Conservation (phyloP, 2,329 filamentous ascomycete genomes). For the Sporothrix variecibatus region DNA sequence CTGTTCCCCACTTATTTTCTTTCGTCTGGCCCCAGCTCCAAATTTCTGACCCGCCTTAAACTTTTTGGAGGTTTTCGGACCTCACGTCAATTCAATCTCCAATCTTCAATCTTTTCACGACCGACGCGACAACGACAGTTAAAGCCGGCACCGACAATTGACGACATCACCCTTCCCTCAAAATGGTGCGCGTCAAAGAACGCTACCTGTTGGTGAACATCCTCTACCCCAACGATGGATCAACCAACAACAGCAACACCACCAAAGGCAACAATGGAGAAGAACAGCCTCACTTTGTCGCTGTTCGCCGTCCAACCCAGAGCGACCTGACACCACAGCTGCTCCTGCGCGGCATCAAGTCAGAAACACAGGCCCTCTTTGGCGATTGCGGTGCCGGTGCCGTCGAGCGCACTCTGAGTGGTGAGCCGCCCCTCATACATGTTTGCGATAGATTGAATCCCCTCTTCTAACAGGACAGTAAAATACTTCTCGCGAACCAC, state of each 20-base stretch:
- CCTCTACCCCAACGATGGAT: constrained; percentile 69
- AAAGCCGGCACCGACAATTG: background rate
- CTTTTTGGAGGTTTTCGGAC: constrained; percentile 2
- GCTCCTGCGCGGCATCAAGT: constrained; percentile 69
- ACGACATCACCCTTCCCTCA: background rate
- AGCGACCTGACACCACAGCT: constrained; percentile 66
- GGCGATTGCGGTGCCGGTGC: constrained; percentile 87
- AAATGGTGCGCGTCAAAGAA: constrained; percentile 90
- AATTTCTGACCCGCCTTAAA: constrained; percentile 20
- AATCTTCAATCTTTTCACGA: background rate
- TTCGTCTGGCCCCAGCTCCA: constrained; percentile 1
- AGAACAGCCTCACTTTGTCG: constrained; percentile 61
- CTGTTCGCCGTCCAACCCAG: constrained; percentile 77
- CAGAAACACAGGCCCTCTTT: constrained; percentile 71
- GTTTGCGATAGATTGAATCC: background rate
- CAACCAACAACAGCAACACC: constrained; percentile 40
- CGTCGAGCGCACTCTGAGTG: constrained; percentile 66
- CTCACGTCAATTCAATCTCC: background rate
- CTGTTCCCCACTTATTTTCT: constrained; percentile 25
- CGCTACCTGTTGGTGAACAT: constrained; percentile 95
- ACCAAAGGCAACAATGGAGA: constrained; percentile 22
- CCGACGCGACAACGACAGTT: background rate
- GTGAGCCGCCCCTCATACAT: constrained; percentile 46
- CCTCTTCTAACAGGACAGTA: constrained; percentile 52
- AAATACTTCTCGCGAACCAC: constrained; percentile 94